Base-by-base conservation (phyloP, 179 eudicot species). In the Amaranthus tricolor region DNA sequence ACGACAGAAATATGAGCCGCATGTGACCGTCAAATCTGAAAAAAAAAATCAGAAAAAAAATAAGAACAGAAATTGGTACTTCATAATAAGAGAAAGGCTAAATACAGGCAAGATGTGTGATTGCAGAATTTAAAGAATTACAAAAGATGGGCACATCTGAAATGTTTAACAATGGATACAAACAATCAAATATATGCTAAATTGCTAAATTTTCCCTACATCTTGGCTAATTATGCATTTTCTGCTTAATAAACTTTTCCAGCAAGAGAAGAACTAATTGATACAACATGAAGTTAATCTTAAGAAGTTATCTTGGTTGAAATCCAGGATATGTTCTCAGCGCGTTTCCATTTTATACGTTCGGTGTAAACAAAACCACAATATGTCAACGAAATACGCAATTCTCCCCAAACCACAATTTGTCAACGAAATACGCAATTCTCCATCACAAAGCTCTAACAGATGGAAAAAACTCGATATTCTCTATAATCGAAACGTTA, bases 241-340 rank as follows among this genome's bases (percentile, higher is more conserved):
- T 24, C 17, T 68, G 17, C 11, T 21, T 24, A 53, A 14, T 21
- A 21, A 67, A 57, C 58, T 67, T 49, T 13, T 24, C n/a, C 66
- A 62, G 66, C 66, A 66, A 47, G 52, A 47, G 52, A 9, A 48
- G 52, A 49, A 15, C 70, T 48, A n/a, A 16, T 66, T 66, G 15
- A 17, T n/a, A 47, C 44, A 61, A 10, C 24, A 16, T 47, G 40
- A 66, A 66, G 54, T n/a, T 47, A 8, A 5, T 1, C 1, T 9
- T 1, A 5, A 47, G 7, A n/a, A n/a, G n/a, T n/a, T 24, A 7
- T 66, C 2, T 9, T 10, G 21, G 9, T 66, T 17, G 54, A 17
- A n/a, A 15, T 17, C 10, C 6, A 5, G 40, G 55, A n/a, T 9
- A 31, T 0, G 5, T 19, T 66, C 24, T n/a, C 51, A 48, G 16